phyloP scores from a whole-genome alignment of 2,329 filamentous ascomycete species.

The Dothideomycetes sp. region DNA sequence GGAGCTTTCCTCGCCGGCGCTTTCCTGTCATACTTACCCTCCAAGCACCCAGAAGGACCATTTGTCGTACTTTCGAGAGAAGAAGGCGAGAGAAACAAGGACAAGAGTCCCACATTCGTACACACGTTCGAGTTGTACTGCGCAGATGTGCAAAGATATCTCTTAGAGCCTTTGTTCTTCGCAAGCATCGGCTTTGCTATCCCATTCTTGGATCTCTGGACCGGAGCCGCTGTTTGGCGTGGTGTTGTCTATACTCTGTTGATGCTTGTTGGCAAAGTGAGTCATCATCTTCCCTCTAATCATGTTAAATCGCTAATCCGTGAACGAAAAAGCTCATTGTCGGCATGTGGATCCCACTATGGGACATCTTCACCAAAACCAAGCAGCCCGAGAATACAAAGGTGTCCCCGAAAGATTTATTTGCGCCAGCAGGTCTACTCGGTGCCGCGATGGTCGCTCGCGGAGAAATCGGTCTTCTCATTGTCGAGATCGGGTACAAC shows the following conservation, averaged over 20 bases:
- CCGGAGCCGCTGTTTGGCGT: slow-evolving; percentile 23
- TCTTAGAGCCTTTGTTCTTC: slow-evolving; percentile 25
- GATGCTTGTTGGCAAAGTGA: slow-evolving; percentile 21
- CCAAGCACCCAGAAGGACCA: slow-evolving; percentile 18
- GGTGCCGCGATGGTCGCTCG: slow-evolving; percentile 24
- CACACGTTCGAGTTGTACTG: slow-evolving; percentile 31
- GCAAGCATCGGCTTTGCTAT: slow-evolving; percentile 26
- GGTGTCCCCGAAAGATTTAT: not conserved
- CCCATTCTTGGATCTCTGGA: slow-evolving; percentile 24
- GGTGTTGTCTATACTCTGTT: slow-evolving; percentile 23
- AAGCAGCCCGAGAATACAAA: not conserved
- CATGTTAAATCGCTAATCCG: not conserved
- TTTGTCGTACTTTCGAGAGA: slow-evolving; percentile 23
- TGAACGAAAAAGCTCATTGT: slow-evolving; percentile 13
- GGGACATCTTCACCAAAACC: not conserved
- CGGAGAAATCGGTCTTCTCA: slow-evolving; percentile 24
- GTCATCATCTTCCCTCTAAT: not conserved
- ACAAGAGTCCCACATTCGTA: slow-evolving; percentile 24
- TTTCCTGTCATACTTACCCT: slow-evolving; percentile 24
- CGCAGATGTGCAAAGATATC: slow-evolving; percentile 37
- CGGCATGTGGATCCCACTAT: slow-evolving; percentile 16
- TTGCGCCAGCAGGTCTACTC: slow-evolving; percentile 14
- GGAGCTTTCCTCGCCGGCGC: slow-evolving; percentile 26
- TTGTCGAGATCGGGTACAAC: slow-evolving; percentile 25
- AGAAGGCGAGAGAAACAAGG: slow-evolving; percentile 21